Evolutionary conservation across 768 basidiomycete species (phyloP).

Genomic region (Phylloporus arenicola): DNA sequence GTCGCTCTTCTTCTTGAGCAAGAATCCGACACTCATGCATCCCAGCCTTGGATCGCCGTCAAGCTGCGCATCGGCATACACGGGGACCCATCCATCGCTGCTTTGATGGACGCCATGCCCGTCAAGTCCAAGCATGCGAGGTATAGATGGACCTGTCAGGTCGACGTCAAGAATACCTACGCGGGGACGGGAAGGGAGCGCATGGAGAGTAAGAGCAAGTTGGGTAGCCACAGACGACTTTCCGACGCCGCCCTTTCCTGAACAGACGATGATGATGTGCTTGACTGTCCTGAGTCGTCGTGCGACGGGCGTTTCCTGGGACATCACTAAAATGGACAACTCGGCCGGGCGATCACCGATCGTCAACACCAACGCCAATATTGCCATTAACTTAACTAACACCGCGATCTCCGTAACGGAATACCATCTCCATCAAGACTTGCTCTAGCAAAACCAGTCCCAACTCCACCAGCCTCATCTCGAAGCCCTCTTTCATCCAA

Average conservation of each 20-base stretch:
- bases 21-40: conserved; percentile 96
- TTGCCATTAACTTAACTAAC: conserved; percentile 6
- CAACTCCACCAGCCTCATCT: conserved; percentile 17
- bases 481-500: conserved; percentile 67
- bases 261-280: conserved; percentile 87
- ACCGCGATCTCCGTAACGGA: background rate
- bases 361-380: background rate
- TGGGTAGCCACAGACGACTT: conserved; percentile 96
- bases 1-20: conserved; percentile 84
- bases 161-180: conserved; percentile 93
- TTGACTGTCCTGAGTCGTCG: conserved; percentile 69
- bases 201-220: conserved; percentile 81
- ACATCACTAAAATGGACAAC: conserved; percentile 10
- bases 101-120: conserved; percentile 87
- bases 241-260: conserved; percentile 97
- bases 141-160: conserved; percentile 91
- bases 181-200: conserved; percentile 56
- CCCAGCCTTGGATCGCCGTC: conserved; percentile 65
- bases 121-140: conserved; percentile 90
- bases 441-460: conserved; percentile 1
- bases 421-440: conserved; percentile 1
- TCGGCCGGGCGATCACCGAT: background rate
- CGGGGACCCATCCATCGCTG: conserved; percentile 96
- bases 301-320: conserved; percentile 54
- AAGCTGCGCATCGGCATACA: conserved; percentile 68